These are phyloP conservation scores for Orbilia oligospora DNA, from an alignment of 2,329 filamentous ascomycete genomes.

Conservation along the genomic window DNA sequence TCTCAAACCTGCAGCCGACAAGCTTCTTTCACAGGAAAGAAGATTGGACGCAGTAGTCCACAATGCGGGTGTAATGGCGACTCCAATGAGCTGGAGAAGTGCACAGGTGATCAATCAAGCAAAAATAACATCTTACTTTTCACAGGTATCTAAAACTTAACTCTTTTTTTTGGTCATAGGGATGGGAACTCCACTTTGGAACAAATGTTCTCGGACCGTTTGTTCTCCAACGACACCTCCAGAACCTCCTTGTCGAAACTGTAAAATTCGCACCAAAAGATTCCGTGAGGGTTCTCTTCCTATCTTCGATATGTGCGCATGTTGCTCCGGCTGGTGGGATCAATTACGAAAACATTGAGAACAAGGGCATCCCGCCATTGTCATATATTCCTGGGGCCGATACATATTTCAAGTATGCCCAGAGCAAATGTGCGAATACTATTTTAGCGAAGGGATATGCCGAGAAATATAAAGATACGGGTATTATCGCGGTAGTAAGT, in stretches of 20 bases:
- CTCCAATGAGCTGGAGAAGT: conserved; percentile 68
- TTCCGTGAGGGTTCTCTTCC: conserved; percentile 66
- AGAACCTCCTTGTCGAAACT: conserved; percentile 59
- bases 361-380: conserved; percentile 59
- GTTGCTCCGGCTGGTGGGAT: conserved; percentile 60
- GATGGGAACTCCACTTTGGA: conserved; percentile 61
- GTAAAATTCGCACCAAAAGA: conserved; percentile 59
- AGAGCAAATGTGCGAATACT: conserved; percentile 65
- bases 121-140: conserved; percentile 29
- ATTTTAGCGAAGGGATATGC: conserved; percentile 65
- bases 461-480: conserved; percentile 64
- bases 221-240: conserved; percentile 61
- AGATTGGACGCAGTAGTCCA: conserved; percentile 69
- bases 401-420: conserved; percentile 65
- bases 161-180: conserved; percentile 8
- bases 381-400: conserved; percentile 9
- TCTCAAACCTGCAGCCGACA: conserved; percentile 64
- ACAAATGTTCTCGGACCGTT: conserved; percentile 62
- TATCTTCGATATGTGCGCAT: conserved; percentile 60
- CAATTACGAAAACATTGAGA: conserved; percentile 62
- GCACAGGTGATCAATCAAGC: conserved; percentile 60
- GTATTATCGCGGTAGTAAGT: conserved; percentile 66
- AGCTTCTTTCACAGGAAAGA: conserved; percentile 65
- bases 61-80: conserved; percentile 69
- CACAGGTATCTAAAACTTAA: no score